Percentiles rank a stretch among this genome's conserved stretches.
Conservation (phyloP, 768 basidiomycete species). For the Leccinellum rugosiceps region DNA sequence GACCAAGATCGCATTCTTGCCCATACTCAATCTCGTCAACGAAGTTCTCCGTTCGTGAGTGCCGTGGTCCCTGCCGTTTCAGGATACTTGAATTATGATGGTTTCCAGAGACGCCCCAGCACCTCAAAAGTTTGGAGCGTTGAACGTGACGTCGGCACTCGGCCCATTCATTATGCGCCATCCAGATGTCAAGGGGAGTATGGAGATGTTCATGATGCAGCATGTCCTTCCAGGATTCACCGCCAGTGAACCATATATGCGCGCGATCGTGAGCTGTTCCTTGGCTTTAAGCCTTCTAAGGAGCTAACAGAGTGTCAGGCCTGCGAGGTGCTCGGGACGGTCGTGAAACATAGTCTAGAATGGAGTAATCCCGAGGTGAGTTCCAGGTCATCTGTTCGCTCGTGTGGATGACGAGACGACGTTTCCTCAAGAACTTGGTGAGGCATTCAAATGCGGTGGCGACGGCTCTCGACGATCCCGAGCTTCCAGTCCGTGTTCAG, state of each 20-base stretch:
- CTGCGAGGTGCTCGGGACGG: constrained; percentile 74
- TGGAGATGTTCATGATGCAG: constrained; percentile 74
- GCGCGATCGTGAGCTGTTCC: constrained; percentile 62
- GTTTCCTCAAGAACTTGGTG: constrained; percentile 50
- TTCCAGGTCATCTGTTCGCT: neutral
- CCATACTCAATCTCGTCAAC: constrained; percentile 77
- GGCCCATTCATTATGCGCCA: constrained; percentile 81
- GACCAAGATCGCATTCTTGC: constrained; percentile 78
- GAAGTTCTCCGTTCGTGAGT: constrained; percentile 64
- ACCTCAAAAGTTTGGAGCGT: constrained; percentile 75
- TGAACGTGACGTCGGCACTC: constrained; percentile 78
- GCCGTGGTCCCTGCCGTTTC: neutral
- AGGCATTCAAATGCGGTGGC: constrained; percentile 64
- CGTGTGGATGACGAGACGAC: neutral
- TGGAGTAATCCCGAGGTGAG: constrained; percentile 64
- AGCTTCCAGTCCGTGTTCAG: constrained; percentile 82
- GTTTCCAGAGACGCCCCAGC: constrained; percentile 45
- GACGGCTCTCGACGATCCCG: constrained; percentile 67
- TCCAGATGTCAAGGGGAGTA: constrained; percentile 69
- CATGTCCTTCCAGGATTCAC: constrained; percentile 74
- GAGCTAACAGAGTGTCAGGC: constrained; percentile 46
- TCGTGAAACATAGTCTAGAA: constrained; percentile 64
- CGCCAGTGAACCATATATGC: constrained; percentile 65
- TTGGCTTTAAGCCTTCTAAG: neutral
- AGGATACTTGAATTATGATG: neutral